Evolutionary conservation across 306 rosid genomes (phyloP).

Genomic region (Quercus suber): DNA sequence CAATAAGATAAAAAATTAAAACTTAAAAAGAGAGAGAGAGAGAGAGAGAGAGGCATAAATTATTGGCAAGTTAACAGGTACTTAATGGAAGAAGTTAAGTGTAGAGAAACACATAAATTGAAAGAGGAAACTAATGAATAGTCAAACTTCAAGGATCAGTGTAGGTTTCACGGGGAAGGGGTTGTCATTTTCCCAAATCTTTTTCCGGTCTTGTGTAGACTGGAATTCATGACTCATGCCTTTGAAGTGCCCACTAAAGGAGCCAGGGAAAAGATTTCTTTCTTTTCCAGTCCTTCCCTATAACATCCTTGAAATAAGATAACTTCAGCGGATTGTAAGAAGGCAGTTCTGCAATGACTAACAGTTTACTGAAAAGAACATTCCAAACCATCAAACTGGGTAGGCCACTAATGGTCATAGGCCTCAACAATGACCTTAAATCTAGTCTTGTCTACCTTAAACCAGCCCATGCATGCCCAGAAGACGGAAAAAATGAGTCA

Average conservation of each 20-base stretch:
- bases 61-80: too few species aligned
- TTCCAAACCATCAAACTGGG: background rate
- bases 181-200: background rate
- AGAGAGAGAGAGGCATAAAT: too few species aligned
- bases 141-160: too few species aligned
- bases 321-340: background rate
- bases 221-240: background rate
- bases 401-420: background rate
- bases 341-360: background rate
- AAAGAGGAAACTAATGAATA: too few species aligned
- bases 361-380: background rate
- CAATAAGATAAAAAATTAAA: too few species aligned
- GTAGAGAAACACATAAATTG: too few species aligned
- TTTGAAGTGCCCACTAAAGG: background rate
- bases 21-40: too few species aligned
- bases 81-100: too few species aligned
- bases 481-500: background rate
- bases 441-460: background rate
- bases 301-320: background rate
- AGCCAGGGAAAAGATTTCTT: background rate
- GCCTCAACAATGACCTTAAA: background rate
- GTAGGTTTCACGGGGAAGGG: background rate
- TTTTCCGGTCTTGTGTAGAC: background rate
- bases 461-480: background rate
- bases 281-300: background rate